These are phyloP conservation scores for Xanthoconium stramineum DNA, from an alignment of 768 basidiomycete genomes.

Conservation along the genomic window DNA sequence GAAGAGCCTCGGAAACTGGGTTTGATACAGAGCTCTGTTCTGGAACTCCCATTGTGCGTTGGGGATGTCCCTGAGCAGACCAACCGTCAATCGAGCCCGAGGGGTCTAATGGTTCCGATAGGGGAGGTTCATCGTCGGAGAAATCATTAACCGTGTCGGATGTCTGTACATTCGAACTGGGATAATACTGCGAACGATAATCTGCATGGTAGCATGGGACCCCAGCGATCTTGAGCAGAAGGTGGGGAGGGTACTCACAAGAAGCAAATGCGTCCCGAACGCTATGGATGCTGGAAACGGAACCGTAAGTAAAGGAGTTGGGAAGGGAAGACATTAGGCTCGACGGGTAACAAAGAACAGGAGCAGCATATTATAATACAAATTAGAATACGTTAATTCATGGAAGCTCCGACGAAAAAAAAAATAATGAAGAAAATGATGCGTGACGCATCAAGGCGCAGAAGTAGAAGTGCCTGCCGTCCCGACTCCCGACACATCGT, in stretches of 20 bases:
- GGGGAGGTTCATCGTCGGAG: constrained; percentile 31
- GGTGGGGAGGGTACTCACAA: constrained; percentile 38
- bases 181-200: constrained; percentile 65
- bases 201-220: constrained; percentile 38
- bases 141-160: constrained; percentile 40
- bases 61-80: constrained; percentile 8
- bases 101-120: constrained; percentile 2
- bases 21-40: neutral
- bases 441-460: neutral
- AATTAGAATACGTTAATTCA: neutral
- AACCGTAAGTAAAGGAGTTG: constrained; percentile 41
- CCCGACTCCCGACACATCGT: neutral
- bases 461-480: too few species aligned
- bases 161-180: constrained; percentile 55
- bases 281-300: constrained; percentile 46
- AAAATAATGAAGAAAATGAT: neutral
- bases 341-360: neutral
- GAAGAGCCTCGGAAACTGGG: constrained; percentile 19
- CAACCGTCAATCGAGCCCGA: neutral
- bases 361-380: neutral
- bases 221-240: neutral
- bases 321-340: constrained; percentile 49
- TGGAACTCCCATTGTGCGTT: neutral
- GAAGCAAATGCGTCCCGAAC: constrained; percentile 58
- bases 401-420: constrained; percentile 5